Evolutionary conservation across 352 stramenopile genomes (phyloP), one percentile per base, ranked within the genome.

Genomic region (Phytophthora tentaculata): DNA sequence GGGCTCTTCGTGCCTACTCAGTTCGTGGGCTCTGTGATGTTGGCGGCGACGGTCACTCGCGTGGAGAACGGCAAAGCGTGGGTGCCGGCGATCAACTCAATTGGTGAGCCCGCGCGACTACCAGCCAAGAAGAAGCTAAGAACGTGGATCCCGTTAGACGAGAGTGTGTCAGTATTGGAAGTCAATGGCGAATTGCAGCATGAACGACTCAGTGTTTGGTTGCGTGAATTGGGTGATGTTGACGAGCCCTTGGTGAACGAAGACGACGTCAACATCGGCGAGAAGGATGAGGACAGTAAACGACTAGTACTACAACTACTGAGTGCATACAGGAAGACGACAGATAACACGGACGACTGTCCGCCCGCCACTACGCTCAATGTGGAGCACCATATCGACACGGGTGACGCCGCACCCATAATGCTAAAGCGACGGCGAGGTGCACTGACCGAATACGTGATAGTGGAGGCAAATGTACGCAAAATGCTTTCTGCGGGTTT

Each of bases 71-170:
- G 44, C 48, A 24, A 3, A n/a, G n/a, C n/a, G n/a, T n/a, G n/a
- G n/a, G n/a, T n/a, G n/a, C n/a, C n/a, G n/a, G 23, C 29, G 14
- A 54, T 48, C 2, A 56, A 50, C 24, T 6, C n/a, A 1, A 3
- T 5, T 1, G 13, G 10, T 47, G 32, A 17, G 5, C 12, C 0
- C 13, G 23, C 28, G 8, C 3, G 2, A 39, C 19, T 58, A 2
- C 44, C 50, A 12, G 23, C 55, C 19, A 54, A 59, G 23, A 47
- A 26, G 26, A 23, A 64, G 32, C 16, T 50, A 0, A 39, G 54
- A 0, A 44, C 43, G 1, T 53, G 54, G 41, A 32, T 61, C 3
- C 24, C n/a, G 2, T 0, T 61, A 1, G 41, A 61, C 28, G 26
- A 51, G 5, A 24, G 32, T 7, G 20, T 32, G 29, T 8, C 8